phyloP scores from a whole-genome alignment of 192 early-diverging fungal genomes.

The Backusella luteola region DNA sequence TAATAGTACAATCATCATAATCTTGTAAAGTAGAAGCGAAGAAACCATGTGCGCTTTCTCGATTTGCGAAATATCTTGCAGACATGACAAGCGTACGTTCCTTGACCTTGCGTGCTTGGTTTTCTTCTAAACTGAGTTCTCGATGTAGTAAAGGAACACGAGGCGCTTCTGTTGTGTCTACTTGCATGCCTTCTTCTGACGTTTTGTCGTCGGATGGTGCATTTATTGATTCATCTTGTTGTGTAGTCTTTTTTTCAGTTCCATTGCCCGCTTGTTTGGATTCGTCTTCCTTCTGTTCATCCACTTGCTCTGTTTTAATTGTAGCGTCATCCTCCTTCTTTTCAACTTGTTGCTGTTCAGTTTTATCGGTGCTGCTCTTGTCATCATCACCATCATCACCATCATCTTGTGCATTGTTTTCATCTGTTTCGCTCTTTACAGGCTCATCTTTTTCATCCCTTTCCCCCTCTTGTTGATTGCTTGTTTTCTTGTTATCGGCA shows the following conservation, averaged over 20 bases:
- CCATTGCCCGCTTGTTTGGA: not conserved
- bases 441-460: not conserved
- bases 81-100: constrained; percentile 40
- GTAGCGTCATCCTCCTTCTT: not conserved
- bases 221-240: not conserved
- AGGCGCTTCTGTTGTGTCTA: constrained; percentile 10
- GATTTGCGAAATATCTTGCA: constrained; percentile 47
- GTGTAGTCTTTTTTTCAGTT: not conserved
- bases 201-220: not conserved
- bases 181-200: not conserved
- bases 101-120: constrained; percentile 26
- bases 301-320: too few relatives aligned
- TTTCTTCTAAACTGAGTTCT: constrained; percentile 20
- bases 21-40: constrained; percentile 55
- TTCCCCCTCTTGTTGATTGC: not conserved
- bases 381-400: not conserved
- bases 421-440: not conserved
- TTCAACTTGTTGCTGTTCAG: too few relatives aligned
- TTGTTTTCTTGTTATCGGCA: not conserved
- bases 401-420: not conserved
- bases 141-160: constrained; percentile 18
- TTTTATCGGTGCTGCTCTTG: too few relatives aligned
- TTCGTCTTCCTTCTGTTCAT: not conserved
- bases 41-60: constrained; percentile 43
- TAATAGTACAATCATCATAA: constrained; percentile 59